Conservation (phyloP, 208 protist species). For the Crithidia mellificae region DNA sequence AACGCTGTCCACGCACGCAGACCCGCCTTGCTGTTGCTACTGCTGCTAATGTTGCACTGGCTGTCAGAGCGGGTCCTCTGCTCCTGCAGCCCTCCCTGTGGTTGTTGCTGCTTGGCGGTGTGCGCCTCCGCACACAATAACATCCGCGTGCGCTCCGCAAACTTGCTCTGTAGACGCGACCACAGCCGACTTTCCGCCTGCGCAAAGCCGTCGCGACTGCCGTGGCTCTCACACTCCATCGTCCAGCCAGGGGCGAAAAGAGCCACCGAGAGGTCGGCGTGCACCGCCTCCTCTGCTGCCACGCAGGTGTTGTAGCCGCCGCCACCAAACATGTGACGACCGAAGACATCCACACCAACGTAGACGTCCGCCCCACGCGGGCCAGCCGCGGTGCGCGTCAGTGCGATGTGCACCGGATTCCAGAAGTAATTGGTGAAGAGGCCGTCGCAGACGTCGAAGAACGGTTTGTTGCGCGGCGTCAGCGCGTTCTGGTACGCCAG, state of each 20-base stretch:
- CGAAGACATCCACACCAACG: conserved; percentile 89
- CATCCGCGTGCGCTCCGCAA: conserved; percentile 18
- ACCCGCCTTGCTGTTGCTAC: background rate
- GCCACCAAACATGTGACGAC: conserved; percentile 72
- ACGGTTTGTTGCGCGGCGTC: conserved; percentile 71
- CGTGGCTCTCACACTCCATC: conserved; percentile 54
- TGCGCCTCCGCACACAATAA: background rate
- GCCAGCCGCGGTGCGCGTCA: conserved; percentile 37
- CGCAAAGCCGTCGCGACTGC: conserved; percentile 50
- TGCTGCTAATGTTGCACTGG: background rate
- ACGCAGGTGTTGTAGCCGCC: conserved; percentile 67
- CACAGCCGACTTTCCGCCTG: conserved; percentile 57
- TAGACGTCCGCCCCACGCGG: conserved; percentile 57
- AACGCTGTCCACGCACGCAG: conserved; percentile 57
- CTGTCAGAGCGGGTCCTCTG: no score
- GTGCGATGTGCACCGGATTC: conserved; percentile 47
- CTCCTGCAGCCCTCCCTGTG: no score
- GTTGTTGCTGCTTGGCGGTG: background rate
- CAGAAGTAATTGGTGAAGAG: conserved; percentile 93
- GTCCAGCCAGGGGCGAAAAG: conserved; percentile 93
- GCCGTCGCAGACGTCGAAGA: conserved; percentile 81
- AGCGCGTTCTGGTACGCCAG: conserved; percentile 84
- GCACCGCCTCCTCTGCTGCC: conserved; percentile 39
- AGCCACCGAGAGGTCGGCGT: conserved; percentile 56
- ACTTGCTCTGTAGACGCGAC: conserved; percentile 49